Evolutionary conservation across 352 stramenopile species (phyloP), one percentile per base, ranked within the genome.

Genomic region (Lagenidium giganteum): DNA sequence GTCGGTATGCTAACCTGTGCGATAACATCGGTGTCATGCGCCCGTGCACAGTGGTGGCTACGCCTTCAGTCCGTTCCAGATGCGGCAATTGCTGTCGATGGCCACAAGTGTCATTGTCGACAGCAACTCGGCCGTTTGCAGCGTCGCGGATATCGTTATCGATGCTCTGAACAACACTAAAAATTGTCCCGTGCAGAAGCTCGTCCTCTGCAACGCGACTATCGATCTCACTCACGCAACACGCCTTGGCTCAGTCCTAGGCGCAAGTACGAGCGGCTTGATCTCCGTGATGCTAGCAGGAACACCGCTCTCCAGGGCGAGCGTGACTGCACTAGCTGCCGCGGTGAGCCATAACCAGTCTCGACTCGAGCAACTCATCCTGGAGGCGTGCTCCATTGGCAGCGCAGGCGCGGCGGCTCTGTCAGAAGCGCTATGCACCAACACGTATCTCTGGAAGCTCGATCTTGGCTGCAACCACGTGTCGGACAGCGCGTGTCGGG

Each of bases 391-490:
- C 26, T 42, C 40, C 23, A 52, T 89, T 26, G 73, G 78, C 32
- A 87, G 56, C 39, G 53, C 52, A 8, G 67, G 70, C 13, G 74
- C 61, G 6, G 59, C 60, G 11, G 69, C 70, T 3, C 47, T 90
- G 6, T 57, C 64, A 22, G 71, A 86, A 41, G 67, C 70, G 1
- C 42, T 86, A 22, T 47, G 27, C 4, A 53, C 66, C 59, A 81
- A 69, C 31, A 56, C 49, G 31, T 47, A 47, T 27, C 63, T 90
- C 9, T 84, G 77, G 70, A 90, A 90, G 41, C 59, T 90, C 29
- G 77, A 90, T 30, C 47, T 90, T n/a, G 85, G 70, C 42, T 40
- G 59, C 30, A 90, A 90, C 44, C 67, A 81, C 54, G 53, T 90
- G 22, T 57, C 57, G 8, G 74, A 90, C 51, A 61, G 54, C 57